Evolutionary conservation across 148 eudicot genomes (phyloP).

Genomic region (Selenicereus undatus): DNA sequence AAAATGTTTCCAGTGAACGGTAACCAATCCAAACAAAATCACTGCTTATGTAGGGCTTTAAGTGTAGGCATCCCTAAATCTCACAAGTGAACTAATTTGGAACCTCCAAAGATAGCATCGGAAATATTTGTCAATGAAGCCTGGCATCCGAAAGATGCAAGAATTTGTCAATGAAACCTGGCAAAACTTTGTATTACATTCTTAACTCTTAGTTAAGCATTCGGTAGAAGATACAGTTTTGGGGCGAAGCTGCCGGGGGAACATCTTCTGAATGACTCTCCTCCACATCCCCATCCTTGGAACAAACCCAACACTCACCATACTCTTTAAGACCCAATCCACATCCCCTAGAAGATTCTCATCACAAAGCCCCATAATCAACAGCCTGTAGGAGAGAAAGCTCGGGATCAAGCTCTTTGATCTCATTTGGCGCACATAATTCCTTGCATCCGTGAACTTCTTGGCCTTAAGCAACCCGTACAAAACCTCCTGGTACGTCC

Average conservation of each 20-base stretch:
- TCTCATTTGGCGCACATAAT: slow-evolving; percentile 51
- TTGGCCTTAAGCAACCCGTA: slow-evolving; percentile 57
- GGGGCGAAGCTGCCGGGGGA: slow-evolving; percentile 13
- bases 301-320: slow-evolving; percentile 63
- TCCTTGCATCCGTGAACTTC: slow-evolving; percentile 48
- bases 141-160: not conserved
- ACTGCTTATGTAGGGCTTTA: no score
- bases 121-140: not conserved
- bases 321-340: slow-evolving; percentile 66
- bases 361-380: slow-evolving; percentile 53
- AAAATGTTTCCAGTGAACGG: no score
- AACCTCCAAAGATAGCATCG: not conserved
- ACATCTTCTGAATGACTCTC: slow-evolving; percentile 37
- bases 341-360: slow-evolving; percentile 48
- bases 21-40: no score
- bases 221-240: slow-evolving; percentile 11
- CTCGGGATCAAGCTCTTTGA: slow-evolving; percentile 53
- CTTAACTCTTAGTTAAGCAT: not conserved
- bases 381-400: slow-evolving; percentile 61
- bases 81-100: no score
- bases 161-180: not conserved
- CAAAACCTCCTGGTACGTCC: slow-evolving; percentile 74
- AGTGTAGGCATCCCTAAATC: no score
- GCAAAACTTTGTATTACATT: not conserved
- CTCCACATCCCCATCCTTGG: slow-evolving; percentile 75